Evolutionary conservation across 148 eudicot genomes (phyloP), one percentile per base, ranked within the genome.

Genomic region (Chenopodium suecicum): DNA sequence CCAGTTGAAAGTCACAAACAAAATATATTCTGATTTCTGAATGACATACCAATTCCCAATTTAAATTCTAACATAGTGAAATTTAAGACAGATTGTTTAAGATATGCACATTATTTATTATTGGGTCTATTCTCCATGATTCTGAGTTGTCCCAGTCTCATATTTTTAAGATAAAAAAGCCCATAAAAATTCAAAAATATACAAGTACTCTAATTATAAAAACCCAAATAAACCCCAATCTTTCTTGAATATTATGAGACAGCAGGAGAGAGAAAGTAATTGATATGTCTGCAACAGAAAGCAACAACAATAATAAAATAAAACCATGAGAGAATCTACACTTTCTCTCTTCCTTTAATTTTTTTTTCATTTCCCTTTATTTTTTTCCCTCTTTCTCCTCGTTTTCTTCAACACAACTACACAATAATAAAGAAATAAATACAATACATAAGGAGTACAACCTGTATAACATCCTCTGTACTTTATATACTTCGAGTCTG

Each of bases 211-310:
- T 31, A 31, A 31, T 31, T 31, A 1, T 62, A 73, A 62, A 16
- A 27, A 58, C 48, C 11, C 37, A 54, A 12, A 32, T 31, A 60
- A 81, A 23, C 4, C 22, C 32, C 83, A 64, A 74, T 65, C 13
- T 58, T 73, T 27, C 72, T 74, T 44, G n/a, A 74, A 60, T 41
- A 44, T 44, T 20, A 27, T 73, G 74, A 74, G 73, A 74, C 41
- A 74, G 66, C n/a, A 65, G 41, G 73, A 46, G 73, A 78, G 56
- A 64, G 56, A 72, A 60, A 50, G 67, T 69, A 74, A 82, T 82
- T 82, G 77, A 70, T 31, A 34, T 82, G 76, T 58, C 77, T 82
- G 80, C 80, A 82, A 82, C 81, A 82, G 71, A 77, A 77, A 82
- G 84, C 80, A 82, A 77, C 80, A 77, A 60, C 41, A 58, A 82